phyloP scores from a whole-genome alignment of 2,329 filamentous ascomycete species.

The Boeremia exigua region DNA sequence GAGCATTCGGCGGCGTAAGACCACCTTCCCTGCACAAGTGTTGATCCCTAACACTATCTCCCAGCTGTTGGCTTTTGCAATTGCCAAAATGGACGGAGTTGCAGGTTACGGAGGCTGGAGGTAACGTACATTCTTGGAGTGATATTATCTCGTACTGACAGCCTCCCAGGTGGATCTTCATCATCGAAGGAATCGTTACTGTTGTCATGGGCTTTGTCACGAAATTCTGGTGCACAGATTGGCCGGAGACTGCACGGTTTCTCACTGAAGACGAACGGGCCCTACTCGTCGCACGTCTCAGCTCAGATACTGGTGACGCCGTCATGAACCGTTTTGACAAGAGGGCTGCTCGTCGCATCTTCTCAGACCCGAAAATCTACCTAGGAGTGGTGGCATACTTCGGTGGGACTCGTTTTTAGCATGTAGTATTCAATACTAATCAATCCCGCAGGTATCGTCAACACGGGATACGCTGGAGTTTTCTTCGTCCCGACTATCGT shows the following conservation, averaged over 20 bases:
- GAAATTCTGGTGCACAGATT: conserved; percentile 61
- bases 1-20: conserved; percentile 49
- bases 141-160: conserved; percentile 17
- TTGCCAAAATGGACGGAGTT: conserved; percentile 66
- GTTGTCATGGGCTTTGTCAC: conserved; percentile 50
- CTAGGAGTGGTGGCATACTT: conserved; percentile 32
- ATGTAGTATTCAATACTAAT: background rate
- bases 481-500: conserved; percentile 53
- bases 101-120: conserved; percentile 49
- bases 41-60: background rate
- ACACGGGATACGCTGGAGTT: conserved; percentile 54
- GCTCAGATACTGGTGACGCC: conserved; percentile 38
- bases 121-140: background rate
- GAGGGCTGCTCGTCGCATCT: conserved; percentile 54
- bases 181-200: conserved; percentile 43
- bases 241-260: conserved; percentile 46
- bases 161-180: conserved; percentile 24
- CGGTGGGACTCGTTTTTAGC: conserved; percentile 10
- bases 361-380: conserved; percentile 44
- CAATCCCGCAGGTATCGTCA: conserved; percentile 44
- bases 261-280: conserved; percentile 35
- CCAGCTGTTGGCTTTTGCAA: conserved; percentile 52
- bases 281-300: conserved; percentile 38
- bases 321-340: conserved; percentile 63
- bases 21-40: background rate